Percentiles rank a stretch among this genome's conserved stretches.
Evolutionary conservation across 140 eudicot species (phyloP).

Genomic region (Erigeron philadelphicus): DNA sequence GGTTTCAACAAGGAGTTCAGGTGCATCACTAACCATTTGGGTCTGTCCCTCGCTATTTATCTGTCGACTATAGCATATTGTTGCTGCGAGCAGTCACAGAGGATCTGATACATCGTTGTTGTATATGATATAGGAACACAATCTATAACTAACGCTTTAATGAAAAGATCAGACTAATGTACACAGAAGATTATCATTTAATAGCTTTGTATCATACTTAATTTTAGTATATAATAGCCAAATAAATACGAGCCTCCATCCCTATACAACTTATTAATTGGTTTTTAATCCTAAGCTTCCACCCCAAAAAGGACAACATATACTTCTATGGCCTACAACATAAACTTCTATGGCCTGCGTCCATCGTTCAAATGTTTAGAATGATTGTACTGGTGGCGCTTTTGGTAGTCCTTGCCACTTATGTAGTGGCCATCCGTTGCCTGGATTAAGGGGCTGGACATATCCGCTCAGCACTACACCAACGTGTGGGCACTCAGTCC

Average conservation of each 20-base stretch:
- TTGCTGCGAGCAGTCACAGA: too few relatives aligned
- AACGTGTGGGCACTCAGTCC: constrained; percentile 54
- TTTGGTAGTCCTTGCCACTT: constrained; percentile 24
- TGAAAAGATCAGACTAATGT: too few relatives aligned
- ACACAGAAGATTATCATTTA: too few relatives aligned
- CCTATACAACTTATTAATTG: constrained; percentile 13
- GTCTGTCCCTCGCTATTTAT: not conserved
- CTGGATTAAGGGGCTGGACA: constrained; percentile 51
- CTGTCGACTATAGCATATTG: too few relatives aligned
- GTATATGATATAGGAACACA: too few relatives aligned
- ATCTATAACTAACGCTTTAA: too few relatives aligned
- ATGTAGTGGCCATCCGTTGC: constrained; percentile 33
- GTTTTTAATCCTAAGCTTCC: not conserved
- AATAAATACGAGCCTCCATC: constrained; percentile 15
- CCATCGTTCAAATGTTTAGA: constrained; percentile 8
- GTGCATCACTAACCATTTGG: not conserved
- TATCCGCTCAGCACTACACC: constrained; percentile 77
- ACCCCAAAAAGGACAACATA: not conserved
- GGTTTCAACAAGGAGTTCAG: too few relatives aligned
- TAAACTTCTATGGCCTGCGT: not conserved
- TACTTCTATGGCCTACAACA: too few relatives aligned
- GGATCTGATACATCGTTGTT: too few relatives aligned
- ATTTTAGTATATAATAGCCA: too few relatives aligned
- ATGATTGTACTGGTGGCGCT: constrained; percentile 22
- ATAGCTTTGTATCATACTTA: too few relatives aligned